Percentiles rank a stretch among this genome's conserved stretches.
Evolutionary conservation across 352 stramenopile genomes (phyloP).

Genomic region (Phytophthora ramorum): DNA sequence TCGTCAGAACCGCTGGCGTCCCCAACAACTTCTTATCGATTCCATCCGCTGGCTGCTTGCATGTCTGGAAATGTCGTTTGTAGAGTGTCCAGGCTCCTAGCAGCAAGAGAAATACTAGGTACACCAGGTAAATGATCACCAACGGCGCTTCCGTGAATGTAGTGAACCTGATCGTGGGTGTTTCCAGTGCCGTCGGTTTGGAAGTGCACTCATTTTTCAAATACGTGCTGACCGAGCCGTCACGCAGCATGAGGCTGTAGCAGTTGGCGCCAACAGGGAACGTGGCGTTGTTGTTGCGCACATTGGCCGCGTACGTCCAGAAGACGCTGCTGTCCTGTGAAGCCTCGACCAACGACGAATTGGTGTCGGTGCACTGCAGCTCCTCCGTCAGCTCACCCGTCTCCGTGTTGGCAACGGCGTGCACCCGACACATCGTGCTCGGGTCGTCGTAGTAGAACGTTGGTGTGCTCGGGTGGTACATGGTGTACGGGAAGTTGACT

Average conservation of each 20-base stretch:
- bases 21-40: slow-evolving; percentile 26
- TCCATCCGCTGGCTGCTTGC: slow-evolving; percentile 38
- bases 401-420: slow-evolving; percentile 22
- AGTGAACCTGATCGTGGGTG: slow-evolving; percentile 36
- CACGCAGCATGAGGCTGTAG: slow-evolving; percentile 40
- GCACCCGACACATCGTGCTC: slow-evolving; percentile 37
- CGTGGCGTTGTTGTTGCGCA: no score
- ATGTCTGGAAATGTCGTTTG: no score
- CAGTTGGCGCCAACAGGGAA: slow-evolving; percentile 54
- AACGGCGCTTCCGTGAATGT: slow-evolving; percentile 33
- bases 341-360: slow-evolving; percentile 35
- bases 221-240: slow-evolving; percentile 29
- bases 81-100: slow-evolving; percentile 29
- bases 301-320: no score
- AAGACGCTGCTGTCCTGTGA: no score
- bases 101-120: slow-evolving; percentile 40
- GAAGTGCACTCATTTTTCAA: slow-evolving; percentile 28
- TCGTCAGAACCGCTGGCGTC: slow-evolving; percentile 26
- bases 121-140: slow-evolving; percentile 38
- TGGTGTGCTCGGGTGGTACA: slow-evolving; percentile 39
- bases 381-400: slow-evolving; percentile 35
- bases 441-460: slow-evolving; percentile 46
- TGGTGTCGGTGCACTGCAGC: slow-evolving; percentile 42
- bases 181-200: slow-evolving; percentile 8
- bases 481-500: slow-evolving; percentile 45